Base-by-base conservation (phyloP, 1,139 yeast species). In the Geotrichum fermentans region DNA sequence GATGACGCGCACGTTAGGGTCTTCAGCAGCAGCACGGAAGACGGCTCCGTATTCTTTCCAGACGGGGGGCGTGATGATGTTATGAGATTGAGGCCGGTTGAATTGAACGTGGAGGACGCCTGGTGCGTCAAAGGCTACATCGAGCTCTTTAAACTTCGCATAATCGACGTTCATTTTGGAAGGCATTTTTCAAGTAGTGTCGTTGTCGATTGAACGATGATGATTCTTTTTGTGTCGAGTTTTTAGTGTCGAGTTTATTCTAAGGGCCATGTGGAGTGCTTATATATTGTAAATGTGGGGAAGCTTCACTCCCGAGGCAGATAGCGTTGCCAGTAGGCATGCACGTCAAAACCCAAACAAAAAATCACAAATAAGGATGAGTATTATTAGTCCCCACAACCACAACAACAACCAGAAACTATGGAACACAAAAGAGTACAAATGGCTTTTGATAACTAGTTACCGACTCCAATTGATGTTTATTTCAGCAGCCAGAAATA, bases 1-100 rank as follows among this genome's bases (percentile, higher is more conserved):
- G 39, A 83, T 77, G 24, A 73, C 78, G 28, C 77, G 74, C 39
- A 80, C 76, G 7, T 73, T 69, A 17, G 65, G 57, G 43, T 75
- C 75, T 2, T 56, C 51, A 50, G 78, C 80, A 30, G 85, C 72
- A 42, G 62, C 60, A 29, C 65, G 64, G 53, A 85, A 72, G 17
- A 83, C 68, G 13, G 65, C 69, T 35, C 73, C 70, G 62, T 78
- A 83, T 52, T 80, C 80, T 8, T 32, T 29, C 54, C 52, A 43
- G 3, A 38, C 45, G 51, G 65, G 65, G 50, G 73, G 75, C 48
- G 75, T 69, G 60, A 79, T 79, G 0, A 89, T 82, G 61, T 85
- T 85, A 55, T 79, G 69, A 2, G 71, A 67, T 56, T 73, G 69
- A 6, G 89, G 85, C 49, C 86, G 78, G 67, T 83, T 80, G 63